A percentile compares a stretch with the other conserved stretches of the same genome.
Conservation (phyloP, 352 stramenopile genomes). For the Pythium grandisporangium region DNA sequence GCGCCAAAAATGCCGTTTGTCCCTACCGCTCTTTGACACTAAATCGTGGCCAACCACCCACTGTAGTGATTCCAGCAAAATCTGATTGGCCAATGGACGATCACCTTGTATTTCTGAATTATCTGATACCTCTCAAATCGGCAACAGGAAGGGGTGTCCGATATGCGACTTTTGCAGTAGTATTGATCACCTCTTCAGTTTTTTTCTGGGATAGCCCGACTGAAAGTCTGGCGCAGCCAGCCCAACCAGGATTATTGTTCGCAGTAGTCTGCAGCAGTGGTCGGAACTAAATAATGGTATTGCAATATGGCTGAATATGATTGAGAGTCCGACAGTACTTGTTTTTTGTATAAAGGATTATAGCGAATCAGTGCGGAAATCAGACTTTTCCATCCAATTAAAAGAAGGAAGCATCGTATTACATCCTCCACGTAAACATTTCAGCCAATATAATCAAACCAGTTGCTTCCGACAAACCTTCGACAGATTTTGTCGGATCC, state of each 20-base stretch:
- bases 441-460: not conserved
- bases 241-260: no score
- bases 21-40: not conserved
- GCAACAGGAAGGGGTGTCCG: no score
- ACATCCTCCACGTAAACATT: no score
- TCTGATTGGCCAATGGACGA: conserved; percentile 3
- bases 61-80: not conserved
- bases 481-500: conserved; percentile 8
- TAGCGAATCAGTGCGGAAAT: not conserved
- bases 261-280: no score
- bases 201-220: no score
- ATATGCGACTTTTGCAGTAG: no score
- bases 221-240: no score
- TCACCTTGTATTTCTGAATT: not conserved
- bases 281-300: no score
- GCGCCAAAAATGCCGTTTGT: not conserved
- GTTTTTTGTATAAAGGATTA: not conserved
- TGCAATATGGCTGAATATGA: conserved; percentile 5
- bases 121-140: conserved; percentile 1
- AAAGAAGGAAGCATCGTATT: no score
- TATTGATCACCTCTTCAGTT: no score
- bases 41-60: not conserved
- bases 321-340: conserved; percentile 5
- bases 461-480: conserved; percentile 1
- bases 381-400: no score